Evolutionary conservation across 192 early-diverging fungal species (phyloP).

Genomic region (Linnemannia exigua): DNA sequence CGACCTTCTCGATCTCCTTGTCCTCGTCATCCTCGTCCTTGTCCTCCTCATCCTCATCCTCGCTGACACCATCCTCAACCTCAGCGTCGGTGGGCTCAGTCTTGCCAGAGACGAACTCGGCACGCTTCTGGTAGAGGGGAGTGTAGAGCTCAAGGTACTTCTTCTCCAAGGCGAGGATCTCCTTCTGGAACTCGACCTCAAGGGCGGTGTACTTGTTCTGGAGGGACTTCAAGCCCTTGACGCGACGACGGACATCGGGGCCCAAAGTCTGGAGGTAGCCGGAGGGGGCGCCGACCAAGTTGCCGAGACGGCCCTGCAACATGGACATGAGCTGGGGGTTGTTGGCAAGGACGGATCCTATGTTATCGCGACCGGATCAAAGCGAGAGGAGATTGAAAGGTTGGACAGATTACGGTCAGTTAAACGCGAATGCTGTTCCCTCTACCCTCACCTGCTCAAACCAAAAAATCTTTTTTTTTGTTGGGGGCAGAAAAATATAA

Average conservation of each 20-base stretch:
- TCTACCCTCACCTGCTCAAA: background rate
- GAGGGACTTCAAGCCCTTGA: conserved; percentile 89
- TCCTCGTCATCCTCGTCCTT: conserved; percentile 68
- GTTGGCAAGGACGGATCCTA: conserved; percentile 36
- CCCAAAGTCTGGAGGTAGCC: conserved; percentile 82
- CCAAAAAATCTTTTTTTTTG: conserved; percentile 14
- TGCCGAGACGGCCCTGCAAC: conserved; percentile 83
- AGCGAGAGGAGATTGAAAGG: background rate
- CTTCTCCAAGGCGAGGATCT: conserved; percentile 96
- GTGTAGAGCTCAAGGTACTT: conserved; percentile 90
- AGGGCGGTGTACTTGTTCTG: conserved; percentile 90
- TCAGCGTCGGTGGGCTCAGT: conserved; percentile 95
- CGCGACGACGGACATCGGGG: conserved; percentile 83
- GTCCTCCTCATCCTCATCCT: conserved; percentile 72
- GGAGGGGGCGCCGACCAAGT: conserved; percentile 83
- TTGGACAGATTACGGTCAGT: background rate
- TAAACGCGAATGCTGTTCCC: background rate
- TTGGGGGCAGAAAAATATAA: conserved; percentile 11
- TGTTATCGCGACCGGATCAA: conserved; percentile 6
- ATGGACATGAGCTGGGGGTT: conserved; percentile 80
- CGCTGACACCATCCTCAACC: conserved; percentile 72
- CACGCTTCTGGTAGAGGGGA: conserved; percentile 93
- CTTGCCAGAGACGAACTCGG: conserved; percentile 80
- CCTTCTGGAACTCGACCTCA: conserved; percentile 92
- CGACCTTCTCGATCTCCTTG: conserved; percentile 58